Evolutionary conservation across 1,284 basidiomycete genomes (phyloP).

Genomic region (Entoloma clypeatum): DNA sequence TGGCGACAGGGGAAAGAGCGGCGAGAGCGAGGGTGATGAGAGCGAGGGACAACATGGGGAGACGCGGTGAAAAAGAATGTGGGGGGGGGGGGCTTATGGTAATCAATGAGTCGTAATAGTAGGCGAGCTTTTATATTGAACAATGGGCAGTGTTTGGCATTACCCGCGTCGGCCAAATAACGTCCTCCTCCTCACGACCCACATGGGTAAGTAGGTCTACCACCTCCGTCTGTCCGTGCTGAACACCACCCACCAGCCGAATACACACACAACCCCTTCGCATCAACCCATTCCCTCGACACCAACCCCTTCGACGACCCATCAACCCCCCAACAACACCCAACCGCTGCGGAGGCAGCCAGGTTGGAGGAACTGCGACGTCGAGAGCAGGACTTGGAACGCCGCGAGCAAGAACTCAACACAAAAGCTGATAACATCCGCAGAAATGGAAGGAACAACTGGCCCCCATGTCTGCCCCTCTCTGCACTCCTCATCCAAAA

Average conservation of each 20-base stretch:
- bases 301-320: constrained; percentile 84
- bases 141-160: too few species aligned
- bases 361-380: constrained; percentile 61
- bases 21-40: constrained; percentile 48
- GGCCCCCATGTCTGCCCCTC: constrained; percentile 69
- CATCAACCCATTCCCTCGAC: constrained; percentile 78
- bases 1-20: constrained; percentile 39
- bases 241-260: constrained; percentile 29
- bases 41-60: constrained; percentile 43
- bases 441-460: constrained; percentile 83
- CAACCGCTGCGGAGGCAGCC: constrained; percentile 33
- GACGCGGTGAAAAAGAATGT: constrained; percentile 21
- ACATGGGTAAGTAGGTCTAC: too few species aligned
- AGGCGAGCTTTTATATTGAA: too few species aligned
- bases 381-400: constrained; percentile 77
- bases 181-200: too few species aligned
- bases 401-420: constrained; percentile 69
- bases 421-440: constrained; percentile 71
- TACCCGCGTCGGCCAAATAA: too few species aligned
- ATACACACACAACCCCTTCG: constrained; percentile 70
- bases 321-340: constrained; percentile 26
- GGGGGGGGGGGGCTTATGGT: constrained; percentile 22
- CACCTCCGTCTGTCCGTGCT: too few species aligned
- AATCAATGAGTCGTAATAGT: constrained; percentile 28
- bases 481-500: constrained; percentile 18